A percentile compares a stretch with the other conserved stretches of the same genome.
These are phyloP conservation scores for Citrullus mucosospermus DNA, from an alignment of 306 rosid species.

Conservation along the genomic window DNA sequence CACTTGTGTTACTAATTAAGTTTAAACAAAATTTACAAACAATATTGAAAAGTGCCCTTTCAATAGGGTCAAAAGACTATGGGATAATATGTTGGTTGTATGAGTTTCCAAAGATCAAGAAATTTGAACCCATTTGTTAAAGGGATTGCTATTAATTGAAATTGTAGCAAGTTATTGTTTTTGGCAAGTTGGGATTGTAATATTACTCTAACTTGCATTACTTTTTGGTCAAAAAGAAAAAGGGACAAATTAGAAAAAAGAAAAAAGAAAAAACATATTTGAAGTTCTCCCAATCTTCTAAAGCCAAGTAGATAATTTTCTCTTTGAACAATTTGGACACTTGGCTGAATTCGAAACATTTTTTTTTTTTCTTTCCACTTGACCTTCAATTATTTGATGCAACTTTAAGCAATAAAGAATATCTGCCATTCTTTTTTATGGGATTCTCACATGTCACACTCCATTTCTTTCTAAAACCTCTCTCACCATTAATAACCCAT, in stretches of 20 bases:
- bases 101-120: not conserved
- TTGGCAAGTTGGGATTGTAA: not conserved
- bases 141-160: not conserved
- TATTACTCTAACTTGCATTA: not conserved
- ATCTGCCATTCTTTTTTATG: not conserved
- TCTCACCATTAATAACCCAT: not conserved
- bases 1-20: not conserved
- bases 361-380: not conserved
- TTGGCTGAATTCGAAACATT: not conserved
- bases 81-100: not conserved
- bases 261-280: not conserved
- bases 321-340: not conserved
- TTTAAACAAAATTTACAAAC: not conserved
- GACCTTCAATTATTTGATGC: slow-evolving; percentile 1
- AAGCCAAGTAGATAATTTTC: not conserved
- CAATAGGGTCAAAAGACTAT: not conserved
- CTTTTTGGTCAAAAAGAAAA: not conserved
- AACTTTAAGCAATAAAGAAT: slow-evolving; percentile 1
- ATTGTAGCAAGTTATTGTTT: not conserved
- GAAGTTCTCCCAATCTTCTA: not conserved
- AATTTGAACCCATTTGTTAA: not conserved
- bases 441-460: not conserved
- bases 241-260: not conserved
- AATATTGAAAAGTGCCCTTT: not conserved
- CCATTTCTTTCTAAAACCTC: slow-evolving; percentile 2